phyloP scores from a whole-genome alignment of 257 asterid species.

The Nicotiana benthamiana region DNA sequence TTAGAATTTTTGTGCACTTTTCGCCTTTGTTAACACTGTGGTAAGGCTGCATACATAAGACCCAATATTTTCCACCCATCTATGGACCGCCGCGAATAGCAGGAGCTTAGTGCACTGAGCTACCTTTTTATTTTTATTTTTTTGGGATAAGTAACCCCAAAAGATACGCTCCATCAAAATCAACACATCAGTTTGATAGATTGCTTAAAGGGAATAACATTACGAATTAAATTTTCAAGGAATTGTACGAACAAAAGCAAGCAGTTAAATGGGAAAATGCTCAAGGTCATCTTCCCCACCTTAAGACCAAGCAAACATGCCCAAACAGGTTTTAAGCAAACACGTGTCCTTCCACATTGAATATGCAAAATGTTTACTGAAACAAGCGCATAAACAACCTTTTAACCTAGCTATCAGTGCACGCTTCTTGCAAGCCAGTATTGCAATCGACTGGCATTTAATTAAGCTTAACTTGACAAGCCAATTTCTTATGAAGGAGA shows the following conservation, averaged over 20 bases:
- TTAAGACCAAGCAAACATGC: too few species aligned
- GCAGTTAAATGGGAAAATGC: too few species aligned
- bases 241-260: too few species aligned
- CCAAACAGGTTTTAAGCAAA: too few species aligned
- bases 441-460: neutral
- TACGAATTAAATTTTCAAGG: too few species aligned
- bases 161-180: constrained; percentile 5
- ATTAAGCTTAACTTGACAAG: neutral
- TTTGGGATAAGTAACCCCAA: neutral
- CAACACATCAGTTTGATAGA: neutral
- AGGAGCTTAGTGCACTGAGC: too few species aligned
- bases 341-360: neutral
- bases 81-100: too few species aligned
- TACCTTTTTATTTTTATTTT: neutral
- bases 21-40: too few species aligned
- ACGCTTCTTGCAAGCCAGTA: neutral
- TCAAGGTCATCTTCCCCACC: too few species aligned
- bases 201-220: neutral
- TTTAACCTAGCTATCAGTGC: neutral
- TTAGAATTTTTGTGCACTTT: too few species aligned
- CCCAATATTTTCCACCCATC: too few species aligned
- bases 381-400: neutral
- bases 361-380: neutral
- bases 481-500: neutral
- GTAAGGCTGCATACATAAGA: too few species aligned